Base-by-base conservation (phyloP, 2,329 filamentous ascomycete species). In the Talaromyces funiculosus region DNA sequence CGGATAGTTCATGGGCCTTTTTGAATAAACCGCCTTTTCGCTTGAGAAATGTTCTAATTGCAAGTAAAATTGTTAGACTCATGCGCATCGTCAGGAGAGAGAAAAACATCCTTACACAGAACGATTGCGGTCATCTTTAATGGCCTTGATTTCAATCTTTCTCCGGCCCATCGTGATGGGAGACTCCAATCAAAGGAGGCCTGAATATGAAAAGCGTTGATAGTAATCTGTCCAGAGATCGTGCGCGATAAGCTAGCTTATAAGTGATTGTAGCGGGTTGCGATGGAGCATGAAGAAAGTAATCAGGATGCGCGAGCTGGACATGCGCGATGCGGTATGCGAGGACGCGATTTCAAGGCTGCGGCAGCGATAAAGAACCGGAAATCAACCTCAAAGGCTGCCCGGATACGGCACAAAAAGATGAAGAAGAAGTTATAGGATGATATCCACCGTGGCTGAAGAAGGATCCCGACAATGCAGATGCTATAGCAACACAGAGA, bases 101-200 rank as follows among this genome's bases (percentile, higher is more conserved):
- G n/a, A n/a, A 3, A 42, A 6, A 26, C n/a, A 31, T 26, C 82
- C 90, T 78, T 91, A 97, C 92, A 97, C 92, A 71, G 92, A 96
- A 75, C 92, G 91, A 75, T 97, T 97, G 71, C 92, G 87, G 78
- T 97, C 92, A 86, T 97, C 92, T 79, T 96, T 97, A 83, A 97
- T 97, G 69, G 93, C 91, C 80, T 97, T 97, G 83, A 99, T 97
- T 82, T 97, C 94, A 75, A 99, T 99, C 86, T 99, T 99, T 84
- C 94, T 87, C 77, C 94, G 88, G 76, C 94, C 94, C 94, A 99
- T 99, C 58, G 64, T 78, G 71, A 65, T 47, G 29, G 37, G 20
- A 53, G 31, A 45, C n/a, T 37, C 42, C 38, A 22, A 29, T 53
- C 26, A 47, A 38, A 47, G 45, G n/a, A 57, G 42, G n/a, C 14